A percentile compares a stretch with the other conserved stretches of the same genome.
Conservation (phyloP, 495 filamentous ascomycete genomes). For the Bacidia rubella region DNA sequence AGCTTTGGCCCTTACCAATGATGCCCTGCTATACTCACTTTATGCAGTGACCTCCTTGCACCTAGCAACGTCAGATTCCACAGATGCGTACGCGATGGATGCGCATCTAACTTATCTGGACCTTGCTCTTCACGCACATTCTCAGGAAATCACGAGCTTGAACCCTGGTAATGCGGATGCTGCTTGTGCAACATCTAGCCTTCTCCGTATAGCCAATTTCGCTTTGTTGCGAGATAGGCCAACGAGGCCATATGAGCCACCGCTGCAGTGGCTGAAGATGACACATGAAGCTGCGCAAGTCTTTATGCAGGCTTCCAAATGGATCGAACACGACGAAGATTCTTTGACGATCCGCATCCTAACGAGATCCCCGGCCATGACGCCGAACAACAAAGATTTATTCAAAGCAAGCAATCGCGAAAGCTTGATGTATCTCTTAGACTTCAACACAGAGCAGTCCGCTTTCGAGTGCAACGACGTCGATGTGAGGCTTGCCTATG, state of each 20-base stretch:
- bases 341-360: constrained; percentile 15
- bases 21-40: constrained; percentile 26
- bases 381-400: constrained; percentile 11
- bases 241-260: constrained; percentile 25
- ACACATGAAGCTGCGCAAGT: constrained; percentile 13
- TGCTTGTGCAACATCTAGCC: constrained; percentile 18
- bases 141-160: constrained; percentile 21
- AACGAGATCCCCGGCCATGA: constrained; percentile 17
- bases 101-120: constrained; percentile 23
- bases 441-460: constrained; percentile 8
- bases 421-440: constrained; percentile 20
- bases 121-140: constrained; percentile 25
- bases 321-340: constrained; percentile 11
- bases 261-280: constrained; percentile 26
- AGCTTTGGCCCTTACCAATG: constrained; percentile 21
- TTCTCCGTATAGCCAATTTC: constrained; percentile 21
- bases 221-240: constrained; percentile 20
- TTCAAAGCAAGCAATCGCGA: constrained; percentile 15
- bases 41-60: constrained; percentile 25
- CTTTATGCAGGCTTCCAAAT: constrained; percentile 16
- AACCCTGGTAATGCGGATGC: constrained; percentile 24
- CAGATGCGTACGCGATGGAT: constrained; percentile 14
- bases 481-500: constrained; percentile 23
- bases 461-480: constrained; percentile 21
- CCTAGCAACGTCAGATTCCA: background rate